Evolutionary conservation across 2,329 filamentous ascomycete genomes (phyloP).

Genomic region (Septoria linicola): DNA sequence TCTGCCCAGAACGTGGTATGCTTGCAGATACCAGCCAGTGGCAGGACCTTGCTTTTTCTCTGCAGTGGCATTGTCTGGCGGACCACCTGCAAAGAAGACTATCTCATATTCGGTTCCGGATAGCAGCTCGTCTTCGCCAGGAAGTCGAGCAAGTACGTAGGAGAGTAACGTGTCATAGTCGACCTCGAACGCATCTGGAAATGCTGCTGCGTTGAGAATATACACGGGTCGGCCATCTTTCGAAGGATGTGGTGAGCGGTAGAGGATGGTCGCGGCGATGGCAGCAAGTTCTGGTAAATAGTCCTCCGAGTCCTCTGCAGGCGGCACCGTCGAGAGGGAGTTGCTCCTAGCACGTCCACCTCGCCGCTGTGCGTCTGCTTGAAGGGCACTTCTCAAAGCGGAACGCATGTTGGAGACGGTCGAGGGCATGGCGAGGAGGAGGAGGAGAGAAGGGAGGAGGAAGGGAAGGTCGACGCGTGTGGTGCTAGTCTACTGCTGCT

Average conservation of each 20-base stretch:
- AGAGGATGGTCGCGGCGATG: constrained; percentile 54
- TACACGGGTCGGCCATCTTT: constrained; percentile 52
- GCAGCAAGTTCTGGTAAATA: constrained; percentile 51
- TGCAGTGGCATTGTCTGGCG: constrained; percentile 44
- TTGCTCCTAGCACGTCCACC: constrained; percentile 36
- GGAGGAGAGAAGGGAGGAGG: background rate
- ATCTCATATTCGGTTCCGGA: constrained; percentile 56
- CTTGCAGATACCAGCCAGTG: constrained; percentile 58
- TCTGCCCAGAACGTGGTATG: constrained; percentile 56
- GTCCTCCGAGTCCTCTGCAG: constrained; percentile 46
- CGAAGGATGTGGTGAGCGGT: constrained; percentile 53
- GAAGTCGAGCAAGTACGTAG: constrained; percentile 56
- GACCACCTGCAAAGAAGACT: constrained; percentile 58
- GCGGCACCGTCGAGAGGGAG: constrained; percentile 50
- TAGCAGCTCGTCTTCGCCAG: constrained; percentile 56
- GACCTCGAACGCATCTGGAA: constrained; percentile 54
- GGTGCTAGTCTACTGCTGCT: too few relatives aligned
- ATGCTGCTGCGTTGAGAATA: constrained; percentile 57
- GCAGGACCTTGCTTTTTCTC: constrained; percentile 51
- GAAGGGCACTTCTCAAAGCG: constrained; percentile 35
- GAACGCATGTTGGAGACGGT: constrained; percentile 13
- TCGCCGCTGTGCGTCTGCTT: constrained; percentile 32
- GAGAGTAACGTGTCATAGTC: constrained; percentile 57
- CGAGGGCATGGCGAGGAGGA: background rate
- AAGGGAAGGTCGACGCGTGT: background rate